Percentiles rank a stretch among this genome's conserved stretches.
Conservation (phyloP, 2,329 filamentous ascomycete genomes). For the Paracamarosporium sp. region DNA sequence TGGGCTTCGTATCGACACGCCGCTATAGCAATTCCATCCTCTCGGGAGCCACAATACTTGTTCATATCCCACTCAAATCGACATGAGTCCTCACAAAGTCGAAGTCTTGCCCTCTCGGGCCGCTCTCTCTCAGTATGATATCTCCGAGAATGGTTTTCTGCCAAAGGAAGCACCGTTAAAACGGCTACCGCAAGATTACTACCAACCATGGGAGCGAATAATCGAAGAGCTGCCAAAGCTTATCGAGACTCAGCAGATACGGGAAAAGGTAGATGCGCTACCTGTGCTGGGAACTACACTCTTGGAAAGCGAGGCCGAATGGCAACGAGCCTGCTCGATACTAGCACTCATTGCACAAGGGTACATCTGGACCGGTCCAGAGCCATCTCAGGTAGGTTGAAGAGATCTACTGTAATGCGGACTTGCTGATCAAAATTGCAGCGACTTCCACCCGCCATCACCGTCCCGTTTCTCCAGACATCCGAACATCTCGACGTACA, state of each 20-base stretch:
- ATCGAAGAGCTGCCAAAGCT: conserved; percentile 77
- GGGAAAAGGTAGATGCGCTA: conserved; percentile 73
- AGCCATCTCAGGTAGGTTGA: conserved; percentile 67
- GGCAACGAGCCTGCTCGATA: conserved; percentile 79
- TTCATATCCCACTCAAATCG: neutral
- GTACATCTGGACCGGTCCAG: conserved; percentile 80
- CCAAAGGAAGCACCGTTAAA: conserved; percentile 75
- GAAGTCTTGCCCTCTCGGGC: conserved; percentile 28
- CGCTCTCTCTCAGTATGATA: conserved; percentile 74
- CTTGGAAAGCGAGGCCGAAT: conserved; percentile 79
- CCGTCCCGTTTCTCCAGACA: conserved; percentile 35
- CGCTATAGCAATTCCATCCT: neutral
- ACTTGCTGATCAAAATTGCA: conserved; percentile 19
- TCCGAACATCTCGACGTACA: conserved; percentile 41
- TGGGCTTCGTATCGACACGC: neutral
- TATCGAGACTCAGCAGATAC: conserved; percentile 76
- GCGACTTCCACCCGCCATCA: conserved; percentile 39
- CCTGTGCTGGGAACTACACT: conserved; percentile 76
- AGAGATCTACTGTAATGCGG: neutral
- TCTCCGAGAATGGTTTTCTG: conserved; percentile 81
- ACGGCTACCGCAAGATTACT: conserved; percentile 79
- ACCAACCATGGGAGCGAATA: conserved; percentile 86
- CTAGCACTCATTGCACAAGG: conserved; percentile 76
- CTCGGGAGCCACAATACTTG: neutral
- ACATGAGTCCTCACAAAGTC: conserved; percentile 38